Conservation (phyloP, 441 rosid genomes). For the Syzygium malaccense region DNA sequence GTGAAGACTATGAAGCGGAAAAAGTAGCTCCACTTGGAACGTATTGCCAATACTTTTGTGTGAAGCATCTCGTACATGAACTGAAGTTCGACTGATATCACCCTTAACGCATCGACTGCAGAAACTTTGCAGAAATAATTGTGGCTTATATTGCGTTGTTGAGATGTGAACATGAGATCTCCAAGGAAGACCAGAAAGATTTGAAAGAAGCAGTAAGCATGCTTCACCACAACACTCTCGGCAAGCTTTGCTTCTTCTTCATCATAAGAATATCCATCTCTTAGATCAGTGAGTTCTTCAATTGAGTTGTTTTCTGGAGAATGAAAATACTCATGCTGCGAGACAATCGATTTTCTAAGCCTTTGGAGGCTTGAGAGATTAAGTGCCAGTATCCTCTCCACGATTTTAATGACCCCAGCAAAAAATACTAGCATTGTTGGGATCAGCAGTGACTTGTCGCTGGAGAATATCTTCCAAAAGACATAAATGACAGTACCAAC, state of each 20-base stretch:
- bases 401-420: neutral
- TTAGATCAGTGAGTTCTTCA: neutral
- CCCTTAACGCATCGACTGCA: fast-evolving
- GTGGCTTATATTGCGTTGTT: fast-evolving
- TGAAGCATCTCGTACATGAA: neutral
- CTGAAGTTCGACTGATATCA: neutral
- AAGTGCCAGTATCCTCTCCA: neutral
- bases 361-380: neutral
- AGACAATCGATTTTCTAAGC: too few relatives aligned
- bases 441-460: fast-evolving
- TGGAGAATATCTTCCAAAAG: neutral
- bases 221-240: neutral
- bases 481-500: fast-evolving
- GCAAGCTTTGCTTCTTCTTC: neutral
- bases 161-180: too few relatives aligned
- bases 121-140: fast-evolving
- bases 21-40: neutral
- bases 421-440: neutral
- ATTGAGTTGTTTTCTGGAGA: too few relatives aligned
- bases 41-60: neutral
- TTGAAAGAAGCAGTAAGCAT: neutral
- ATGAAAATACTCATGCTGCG: too few relatives aligned
- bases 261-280: neutral
- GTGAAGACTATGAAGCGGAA: neutral
- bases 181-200: neutral